These are phyloP conservation scores for Lachnellula cervina DNA, from an alignment of 2,329 filamentous ascomycete species.

Conservation along the genomic window DNA sequence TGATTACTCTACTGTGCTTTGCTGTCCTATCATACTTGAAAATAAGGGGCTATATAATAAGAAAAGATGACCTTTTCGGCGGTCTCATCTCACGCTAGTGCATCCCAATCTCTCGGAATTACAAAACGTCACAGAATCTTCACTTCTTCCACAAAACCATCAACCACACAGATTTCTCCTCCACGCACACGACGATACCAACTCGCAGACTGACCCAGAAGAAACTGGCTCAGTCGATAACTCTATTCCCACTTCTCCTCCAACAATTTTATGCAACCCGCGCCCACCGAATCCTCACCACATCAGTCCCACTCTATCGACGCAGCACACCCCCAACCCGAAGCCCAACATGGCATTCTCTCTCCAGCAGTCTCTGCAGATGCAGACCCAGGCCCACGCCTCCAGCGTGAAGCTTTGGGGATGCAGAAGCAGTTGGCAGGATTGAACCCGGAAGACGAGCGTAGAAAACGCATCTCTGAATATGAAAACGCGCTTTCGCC, in stretches of 20 bases:
- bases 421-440: constrained; percentile 49
- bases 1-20: too few relatives aligned
- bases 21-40: too few relatives aligned
- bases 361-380: constrained; percentile 34
- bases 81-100: too few relatives aligned
- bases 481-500: constrained; percentile 56
- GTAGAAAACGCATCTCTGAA: constrained; percentile 47
- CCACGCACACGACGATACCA: not conserved
- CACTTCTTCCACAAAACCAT: constrained; percentile 2
- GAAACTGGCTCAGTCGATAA: constrained; percentile 31
- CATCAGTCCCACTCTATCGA: constrained; percentile 36
- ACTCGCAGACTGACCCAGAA: constrained; percentile 30
- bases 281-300: constrained; percentile 45
- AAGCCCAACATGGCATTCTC: constrained; percentile 55
- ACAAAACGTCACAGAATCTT: constrained; percentile 7
- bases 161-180: constrained; percentile 2
- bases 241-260: constrained; percentile 15
- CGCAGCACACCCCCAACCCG: constrained; percentile 30
- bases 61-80: too few relatives aligned
- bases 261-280: constrained; percentile 61
- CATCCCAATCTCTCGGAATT: too few relatives aligned
- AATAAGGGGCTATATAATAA: too few relatives aligned
- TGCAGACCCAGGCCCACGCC: constrained; percentile 29
- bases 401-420: constrained; percentile 35
- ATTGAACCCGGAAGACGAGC: constrained; percentile 41